Evolutionary conservation across 352 stramenopile genomes (phyloP), one percentile per base, ranked within the genome.

Genomic region (Plasmopara halstedii): DNA sequence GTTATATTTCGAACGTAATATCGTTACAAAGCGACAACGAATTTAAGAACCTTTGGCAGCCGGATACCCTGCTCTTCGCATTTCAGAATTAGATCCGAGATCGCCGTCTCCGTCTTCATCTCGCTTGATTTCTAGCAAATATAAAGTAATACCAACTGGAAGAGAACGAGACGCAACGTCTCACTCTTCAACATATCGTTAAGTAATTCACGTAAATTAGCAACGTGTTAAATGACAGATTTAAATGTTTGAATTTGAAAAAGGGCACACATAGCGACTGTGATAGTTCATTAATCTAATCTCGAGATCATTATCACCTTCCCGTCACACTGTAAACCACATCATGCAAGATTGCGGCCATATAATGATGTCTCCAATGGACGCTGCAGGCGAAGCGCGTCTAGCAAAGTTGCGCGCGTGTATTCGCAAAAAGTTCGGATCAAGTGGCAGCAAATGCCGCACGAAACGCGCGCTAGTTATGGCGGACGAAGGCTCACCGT

Each of bases 31-130:
- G 25, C 25, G n/a, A n/a, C n/a, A n/a, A 31, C 31, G 1, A 35
- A 35, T 35, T 8, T 17, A 29, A 18, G 10, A 17, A 83, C 70
- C 54, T 55, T 36, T 1, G 77, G 70, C 25, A 85, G 44, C 33
- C 52, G 49, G 15, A 86, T 34, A 32, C 54, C 46, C 20, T 71
- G 40, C 34, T 81, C 51, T 43, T 87, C 70, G 47, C 74, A 87
- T 54, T 80, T 72, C 51, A 81, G 64, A 21, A 89, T 32, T 15
- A 87, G 52, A 23, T 87, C 78, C 23, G 70, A 81, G 9, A 89
- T 60, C 33, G 70, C 46, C 15, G 56, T 43, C 36, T 83, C 62
- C 33, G 50, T 56, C 37, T 85, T 77, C 78, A 89, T 85, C 20
- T 20, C 42, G 11, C 9, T 14, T 17, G 20, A 9, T 4, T 2